Percentiles rank a stretch among this genome's conserved stretches.
These are phyloP conservation scores for Rosa multiflora DNA, from an alignment of 306 rosid genomes.

Conservation along the genomic window DNA sequence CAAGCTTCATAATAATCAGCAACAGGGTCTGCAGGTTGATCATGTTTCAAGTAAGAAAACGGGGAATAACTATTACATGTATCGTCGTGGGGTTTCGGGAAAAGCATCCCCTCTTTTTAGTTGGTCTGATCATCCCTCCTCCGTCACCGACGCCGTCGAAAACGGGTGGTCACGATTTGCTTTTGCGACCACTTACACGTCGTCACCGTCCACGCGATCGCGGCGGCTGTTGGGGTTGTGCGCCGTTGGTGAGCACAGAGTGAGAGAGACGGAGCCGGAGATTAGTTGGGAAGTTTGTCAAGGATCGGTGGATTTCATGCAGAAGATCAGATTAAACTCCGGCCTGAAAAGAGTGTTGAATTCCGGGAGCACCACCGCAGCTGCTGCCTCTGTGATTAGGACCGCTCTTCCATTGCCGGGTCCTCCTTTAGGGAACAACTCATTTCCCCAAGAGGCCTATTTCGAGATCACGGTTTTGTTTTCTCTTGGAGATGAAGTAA, in stretches of 20 bases:
- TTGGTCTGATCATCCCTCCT: conserved; percentile 75
- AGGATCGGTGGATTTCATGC: conserved; percentile 82
- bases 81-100: conserved; percentile 48
- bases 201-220: conserved; percentile 52
- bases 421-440: conserved; percentile 63
- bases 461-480: conserved; percentile 74
- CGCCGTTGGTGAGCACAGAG: conserved; percentile 43
- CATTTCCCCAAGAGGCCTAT: conserved; percentile 92
- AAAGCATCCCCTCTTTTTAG: conserved; percentile 43
- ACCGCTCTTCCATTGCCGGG: conserved; percentile 86
- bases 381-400: conserved; percentile 50
- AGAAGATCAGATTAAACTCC: conserved; percentile 77
- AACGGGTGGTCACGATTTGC: conserved; percentile 92
- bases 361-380: conserved; percentile 25
- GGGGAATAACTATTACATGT: conserved; percentile 37
- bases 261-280: conserved; percentile 53
- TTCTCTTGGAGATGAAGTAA: conserved; percentile 32
- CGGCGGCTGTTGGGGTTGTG: conserved; percentile 55
- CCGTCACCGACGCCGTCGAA: conserved; percentile 79
- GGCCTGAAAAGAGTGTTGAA: conserved; percentile 44
- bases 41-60: conserved; percentile 33
- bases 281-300: conserved; percentile 79
- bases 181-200: conserved; percentile 36
- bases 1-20: conserved; percentile 20
- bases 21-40: conserved; percentile 26